Base-by-base conservation (phyloP, 179 eudicot genomes). In the Beta lomatogona region DNA sequence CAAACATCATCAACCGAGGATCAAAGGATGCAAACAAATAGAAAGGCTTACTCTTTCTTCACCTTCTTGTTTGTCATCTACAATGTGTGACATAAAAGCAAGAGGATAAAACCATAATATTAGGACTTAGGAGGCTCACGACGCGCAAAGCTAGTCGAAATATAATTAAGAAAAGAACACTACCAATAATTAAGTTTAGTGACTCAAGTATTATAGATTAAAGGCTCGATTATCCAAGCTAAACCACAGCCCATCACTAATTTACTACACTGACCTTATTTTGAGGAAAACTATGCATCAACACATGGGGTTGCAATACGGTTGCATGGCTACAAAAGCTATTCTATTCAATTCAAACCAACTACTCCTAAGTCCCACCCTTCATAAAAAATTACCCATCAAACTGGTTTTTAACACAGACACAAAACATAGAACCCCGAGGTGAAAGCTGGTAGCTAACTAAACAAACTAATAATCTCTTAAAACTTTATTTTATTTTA, bases 401-500 rank as follows among this genome's bases (percentile, higher is more conserved):
- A 15, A 25, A 68, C 75, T 54, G 55, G 69, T 69, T 83, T 75
- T 31, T 80, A 45, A 66, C 31, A 71, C 69, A 80, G 58, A 77
- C 84, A 85, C 63, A 78, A 59, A 48, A 69, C 70, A 82, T 85
- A 85, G 85, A 85, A 87, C 86, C 87, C 88, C 89, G 86, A 87
- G 89, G 88, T 81, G 80, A 77, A 78, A 72, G 77, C 78, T 76
- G 69, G 82, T 68, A 76, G 68, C 44, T 83, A 58, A n/a, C 73
- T 75, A 54, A 71, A 80, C 83, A 50, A 72, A 44, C 55, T 53
- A 73, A 60, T 64, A 41, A 61, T 54, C 71, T 48, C 50, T n/a
- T 59, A 58, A 64, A 3, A 28, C 31, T 28, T 28, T 28, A 28
- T 28, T 28, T 28, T 28, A 28, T 28, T 28, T 28, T 28, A 28